phyloP scores from a whole-genome alignment of 2,329 filamentous ascomycete genomes.

The Penicillium thymicola region DNA sequence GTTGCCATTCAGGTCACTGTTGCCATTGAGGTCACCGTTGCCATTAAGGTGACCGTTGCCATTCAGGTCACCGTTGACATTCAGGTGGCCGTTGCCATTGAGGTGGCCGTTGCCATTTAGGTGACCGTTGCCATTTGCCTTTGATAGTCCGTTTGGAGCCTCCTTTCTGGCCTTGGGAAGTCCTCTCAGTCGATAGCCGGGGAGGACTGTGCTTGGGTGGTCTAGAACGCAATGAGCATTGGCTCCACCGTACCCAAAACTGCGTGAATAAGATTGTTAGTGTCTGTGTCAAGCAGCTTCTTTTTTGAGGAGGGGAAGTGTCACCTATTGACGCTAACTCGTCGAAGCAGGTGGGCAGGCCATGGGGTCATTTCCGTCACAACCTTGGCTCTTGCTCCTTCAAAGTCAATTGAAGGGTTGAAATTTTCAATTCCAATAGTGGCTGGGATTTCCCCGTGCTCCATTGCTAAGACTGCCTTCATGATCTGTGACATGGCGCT shows the following conservation, averaged over 20 bases:
- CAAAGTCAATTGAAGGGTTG: constrained; percentile 13
- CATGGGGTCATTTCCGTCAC: constrained; percentile 9
- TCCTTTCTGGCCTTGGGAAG: too few relatives aligned
- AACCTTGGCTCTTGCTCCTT: background rate
- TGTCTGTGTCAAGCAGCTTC: too few relatives aligned
- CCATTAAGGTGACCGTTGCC: too few relatives aligned
- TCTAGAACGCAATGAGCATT: constrained; percentile 12
- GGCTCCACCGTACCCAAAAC: constrained; percentile 9
- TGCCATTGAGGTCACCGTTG: too few relatives aligned
- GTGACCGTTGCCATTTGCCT: background rate
- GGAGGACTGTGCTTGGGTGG: background rate
- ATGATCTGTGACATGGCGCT: constrained; percentile 18
- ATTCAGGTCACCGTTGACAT: too few relatives aligned
- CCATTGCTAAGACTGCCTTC: constrained; percentile 19
- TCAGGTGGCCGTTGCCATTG: too few relatives aligned
- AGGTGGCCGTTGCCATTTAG: too few relatives aligned
- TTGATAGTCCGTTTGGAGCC: too few relatives aligned
- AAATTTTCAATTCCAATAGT: constrained; percentile 16
- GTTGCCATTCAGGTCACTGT: too few relatives aligned
- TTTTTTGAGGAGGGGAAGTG: too few relatives aligned
- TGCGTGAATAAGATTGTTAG: too few relatives aligned
- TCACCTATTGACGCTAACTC: constrained; percentile 20
- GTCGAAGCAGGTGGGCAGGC: constrained; percentile 14
- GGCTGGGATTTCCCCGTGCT: constrained; percentile 18
- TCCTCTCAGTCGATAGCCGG: background rate